Evolutionary conservation across 176 grass and related monocot genomes (phyloP).

Genomic region (Zoysia pacifica): DNA sequence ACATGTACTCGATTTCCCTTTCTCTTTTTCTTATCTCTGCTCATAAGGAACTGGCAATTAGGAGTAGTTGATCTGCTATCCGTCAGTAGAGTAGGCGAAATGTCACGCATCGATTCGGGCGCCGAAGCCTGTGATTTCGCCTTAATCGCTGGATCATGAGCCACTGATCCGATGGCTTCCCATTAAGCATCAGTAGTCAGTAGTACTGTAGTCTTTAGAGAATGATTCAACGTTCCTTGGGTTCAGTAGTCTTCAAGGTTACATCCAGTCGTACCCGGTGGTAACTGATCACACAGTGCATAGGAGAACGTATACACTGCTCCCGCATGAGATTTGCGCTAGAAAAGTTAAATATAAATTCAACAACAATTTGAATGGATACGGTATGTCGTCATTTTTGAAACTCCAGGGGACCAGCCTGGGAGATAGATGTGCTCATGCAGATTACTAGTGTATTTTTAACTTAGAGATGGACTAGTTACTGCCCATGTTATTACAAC

Average conservation of each 20-base stretch:
- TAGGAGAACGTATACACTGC: neutral
- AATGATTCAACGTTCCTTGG: neutral
- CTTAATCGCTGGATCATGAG: constrained; percentile 9
- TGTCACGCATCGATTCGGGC: constrained; percentile 27
- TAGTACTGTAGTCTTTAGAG: neutral
- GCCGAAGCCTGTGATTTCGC: constrained; percentile 28
- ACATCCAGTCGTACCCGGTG: neutral
- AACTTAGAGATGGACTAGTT: too few species aligned
- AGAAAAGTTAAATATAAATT: too few species aligned
- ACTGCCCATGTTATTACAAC: too few species aligned
- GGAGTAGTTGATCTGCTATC: neutral
- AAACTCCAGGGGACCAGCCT: too few species aligned
- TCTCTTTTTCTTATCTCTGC: neutral
- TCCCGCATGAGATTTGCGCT: too few species aligned
- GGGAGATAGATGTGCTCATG: too few species aligned
- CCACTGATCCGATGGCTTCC: neutral
- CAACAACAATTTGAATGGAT: too few species aligned
- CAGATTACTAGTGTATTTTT: too few species aligned
- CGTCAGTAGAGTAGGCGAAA: constrained; percentile 13
- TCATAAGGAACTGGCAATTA: neutral
- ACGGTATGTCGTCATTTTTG: too few species aligned
- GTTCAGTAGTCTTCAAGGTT: constrained; percentile 10
- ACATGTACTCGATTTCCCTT: neutral
- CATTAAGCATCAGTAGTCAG: neutral
- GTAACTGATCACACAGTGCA: neutral